Conservation (phyloP, 257 asterid genomes). For the Nicotiana paniculata region DNA sequence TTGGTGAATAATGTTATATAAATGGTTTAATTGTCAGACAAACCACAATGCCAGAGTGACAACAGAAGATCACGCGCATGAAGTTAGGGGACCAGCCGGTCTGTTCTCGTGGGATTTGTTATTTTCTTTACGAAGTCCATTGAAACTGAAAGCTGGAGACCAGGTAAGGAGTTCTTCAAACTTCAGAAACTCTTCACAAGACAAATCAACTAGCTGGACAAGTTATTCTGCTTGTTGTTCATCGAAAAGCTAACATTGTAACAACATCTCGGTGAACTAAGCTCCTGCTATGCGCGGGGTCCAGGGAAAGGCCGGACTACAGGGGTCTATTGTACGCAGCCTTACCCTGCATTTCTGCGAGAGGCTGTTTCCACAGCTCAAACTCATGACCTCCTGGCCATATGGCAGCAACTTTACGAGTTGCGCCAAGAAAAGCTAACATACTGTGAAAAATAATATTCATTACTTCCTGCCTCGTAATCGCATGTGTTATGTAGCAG, state of each 20-base stretch:
- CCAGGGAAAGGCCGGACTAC: too few species aligned
- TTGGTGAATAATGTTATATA: background rate
- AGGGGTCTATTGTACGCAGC: too few species aligned
- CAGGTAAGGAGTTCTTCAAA: slow-evolving; percentile 42
- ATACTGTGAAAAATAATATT: background rate
- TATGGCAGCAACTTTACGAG: too few species aligned
- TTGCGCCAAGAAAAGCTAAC: background rate
- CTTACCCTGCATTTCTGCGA: too few species aligned
- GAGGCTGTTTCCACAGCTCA: too few species aligned
- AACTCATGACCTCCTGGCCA: too few species aligned
- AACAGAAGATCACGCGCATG: slow-evolving; percentile 85
- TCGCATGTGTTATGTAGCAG: background rate
- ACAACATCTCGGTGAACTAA: too few species aligned
- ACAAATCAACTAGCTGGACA: background rate
- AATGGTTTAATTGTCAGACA: slow-evolving; percentile 24
- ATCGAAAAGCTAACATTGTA: background rate
- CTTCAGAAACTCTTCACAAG: background rate
- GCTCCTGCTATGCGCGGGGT: too few species aligned
- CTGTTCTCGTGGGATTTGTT: slow-evolving; percentile 91
- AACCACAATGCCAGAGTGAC: slow-evolving; percentile 78
- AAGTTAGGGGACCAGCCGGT: slow-evolving; percentile 84
- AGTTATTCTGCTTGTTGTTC: background rate
- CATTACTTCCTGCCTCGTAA: background rate
- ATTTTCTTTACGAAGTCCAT: slow-evolving; percentile 70
- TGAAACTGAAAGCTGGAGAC: slow-evolving; percentile 74